Evolutionary conservation across 345 rosid genomes (phyloP).

Genomic region (Euphorbia pulcherrima): DNA sequence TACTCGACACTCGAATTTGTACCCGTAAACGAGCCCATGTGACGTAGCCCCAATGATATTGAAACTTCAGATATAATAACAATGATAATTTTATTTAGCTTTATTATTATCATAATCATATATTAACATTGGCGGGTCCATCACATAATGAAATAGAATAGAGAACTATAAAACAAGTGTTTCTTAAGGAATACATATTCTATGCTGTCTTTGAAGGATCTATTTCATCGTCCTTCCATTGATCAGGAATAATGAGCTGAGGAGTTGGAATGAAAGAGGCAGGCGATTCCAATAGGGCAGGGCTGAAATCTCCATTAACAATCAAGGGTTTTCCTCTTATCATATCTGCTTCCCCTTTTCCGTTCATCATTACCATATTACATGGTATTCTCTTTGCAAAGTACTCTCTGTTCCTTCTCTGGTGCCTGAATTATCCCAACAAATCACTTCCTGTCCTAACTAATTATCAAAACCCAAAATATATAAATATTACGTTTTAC

Average conservation of each 20-base stretch:
- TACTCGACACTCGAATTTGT: no score
- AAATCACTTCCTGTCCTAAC: background rate
- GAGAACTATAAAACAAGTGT: no score
- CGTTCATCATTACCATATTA: slow-evolving; percentile 46
- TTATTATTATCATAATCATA: no score
- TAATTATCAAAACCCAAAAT: background rate
- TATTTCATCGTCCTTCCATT: slow-evolving; percentile 19
- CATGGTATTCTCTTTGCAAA: slow-evolving; percentile 35
- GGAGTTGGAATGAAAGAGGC: slow-evolving; percentile 35
- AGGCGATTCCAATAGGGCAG: slow-evolving; percentile 25
- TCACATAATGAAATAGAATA: no score
- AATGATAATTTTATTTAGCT: no score
- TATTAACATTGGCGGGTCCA: no score
- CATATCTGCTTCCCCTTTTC: slow-evolving; percentile 37
- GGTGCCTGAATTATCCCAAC: slow-evolving; percentile 25
- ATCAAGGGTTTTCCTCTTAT: slow-evolving; percentile 31
- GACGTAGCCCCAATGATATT: no score
- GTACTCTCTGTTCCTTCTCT: slow-evolving; percentile 36
- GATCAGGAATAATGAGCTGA: slow-evolving; percentile 24
- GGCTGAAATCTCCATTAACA: slow-evolving; percentile 16
- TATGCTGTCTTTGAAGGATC: no score
- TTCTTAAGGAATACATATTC: no score
- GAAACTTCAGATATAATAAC: no score
- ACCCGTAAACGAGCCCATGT: no score
- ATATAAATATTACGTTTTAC: no score